These are phyloP conservation scores for Globisporangium echinulatum DNA, from an alignment of 352 stramenopile species.

Conservation along the genomic window DNA sequence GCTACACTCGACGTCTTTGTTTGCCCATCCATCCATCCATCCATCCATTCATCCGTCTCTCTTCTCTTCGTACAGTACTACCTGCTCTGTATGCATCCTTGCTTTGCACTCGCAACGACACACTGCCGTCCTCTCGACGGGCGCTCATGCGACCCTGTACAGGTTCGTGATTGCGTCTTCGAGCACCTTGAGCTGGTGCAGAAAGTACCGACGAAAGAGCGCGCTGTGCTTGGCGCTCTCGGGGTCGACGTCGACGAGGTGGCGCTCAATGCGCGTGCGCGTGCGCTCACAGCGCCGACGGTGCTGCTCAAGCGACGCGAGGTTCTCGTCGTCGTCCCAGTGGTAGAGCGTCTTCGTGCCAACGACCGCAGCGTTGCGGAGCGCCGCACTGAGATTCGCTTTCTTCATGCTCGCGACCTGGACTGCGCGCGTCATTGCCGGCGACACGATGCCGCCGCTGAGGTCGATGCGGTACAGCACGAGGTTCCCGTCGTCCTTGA, in stretches of 20 bases:
- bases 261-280: conserved; percentile 7
- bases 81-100: background rate
- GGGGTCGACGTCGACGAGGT: conserved; percentile 7
- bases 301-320: conserved; percentile 10
- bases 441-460: conserved; percentile 16
- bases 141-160: conserved; percentile 3
- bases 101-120: background rate
- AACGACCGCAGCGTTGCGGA: conserved; percentile 18
- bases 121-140: background rate
- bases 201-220: conserved; percentile 17
- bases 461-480: conserved; percentile 22
- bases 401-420: conserved; percentile 31
- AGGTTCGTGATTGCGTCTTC: conserved; percentile 13
- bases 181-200: conserved; percentile 16
- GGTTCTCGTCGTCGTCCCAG: conserved; percentile 19
- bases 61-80: too few species aligned
- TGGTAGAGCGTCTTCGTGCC: conserved; percentile 17
- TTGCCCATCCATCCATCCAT: background rate
- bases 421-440: conserved; percentile 23
- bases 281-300: conserved; percentile 8
- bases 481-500: conserved; percentile 10
- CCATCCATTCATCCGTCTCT: too few species aligned
- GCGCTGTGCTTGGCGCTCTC: conserved; percentile 8
- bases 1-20: too few species aligned
- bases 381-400: conserved; percentile 20